These are phyloP conservation scores for Xerocomus nothofagi DNA, from an alignment of 1,284 basidiomycete species.

Conservation along the genomic window DNA sequence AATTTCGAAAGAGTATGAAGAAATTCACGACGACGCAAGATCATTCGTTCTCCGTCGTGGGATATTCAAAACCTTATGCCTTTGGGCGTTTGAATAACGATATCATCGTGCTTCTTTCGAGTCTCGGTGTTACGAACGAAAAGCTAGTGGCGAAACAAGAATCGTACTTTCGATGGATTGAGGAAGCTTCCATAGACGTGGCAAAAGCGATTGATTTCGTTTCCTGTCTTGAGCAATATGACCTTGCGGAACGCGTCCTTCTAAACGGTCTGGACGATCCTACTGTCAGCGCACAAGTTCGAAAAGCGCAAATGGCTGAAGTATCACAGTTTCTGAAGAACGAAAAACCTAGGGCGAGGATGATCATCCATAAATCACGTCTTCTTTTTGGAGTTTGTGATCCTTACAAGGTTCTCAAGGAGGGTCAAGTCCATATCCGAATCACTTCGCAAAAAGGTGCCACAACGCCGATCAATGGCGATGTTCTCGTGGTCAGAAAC, in stretches of 20 bases:
- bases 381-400: conserved; percentile 66
- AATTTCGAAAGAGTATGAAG: conserved; percentile 67
- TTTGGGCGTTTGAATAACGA: conserved; percentile 69
- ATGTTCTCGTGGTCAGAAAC: conserved; percentile 63
- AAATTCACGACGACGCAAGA: conserved; percentile 58
- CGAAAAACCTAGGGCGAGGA: conserved; percentile 52
- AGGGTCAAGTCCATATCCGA: conserved; percentile 62
- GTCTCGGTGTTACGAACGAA: conserved; percentile 57
- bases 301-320: conserved; percentile 47
- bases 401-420: conserved; percentile 57
- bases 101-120: conserved; percentile 61
- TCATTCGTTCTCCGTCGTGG: conserved; percentile 63
- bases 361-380: conserved; percentile 60
- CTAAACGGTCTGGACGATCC: conserved; percentile 54
- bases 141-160: conserved; percentile 53
- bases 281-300: conserved; percentile 41
- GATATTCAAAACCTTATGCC: conserved; percentile 57
- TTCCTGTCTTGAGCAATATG: conserved; percentile 48
- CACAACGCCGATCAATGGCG: conserved; percentile 54
- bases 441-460: conserved; percentile 53
- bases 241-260: conserved; percentile 50
- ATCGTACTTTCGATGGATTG: conserved; percentile 59
- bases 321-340: conserved; percentile 54
- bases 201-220: conserved; percentile 54
- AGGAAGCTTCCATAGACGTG: conserved; percentile 45